phyloP scores from a whole-genome alignment of 2,329 filamentous ascomycete species.

The Stachybotrys chartarum region DNA sequence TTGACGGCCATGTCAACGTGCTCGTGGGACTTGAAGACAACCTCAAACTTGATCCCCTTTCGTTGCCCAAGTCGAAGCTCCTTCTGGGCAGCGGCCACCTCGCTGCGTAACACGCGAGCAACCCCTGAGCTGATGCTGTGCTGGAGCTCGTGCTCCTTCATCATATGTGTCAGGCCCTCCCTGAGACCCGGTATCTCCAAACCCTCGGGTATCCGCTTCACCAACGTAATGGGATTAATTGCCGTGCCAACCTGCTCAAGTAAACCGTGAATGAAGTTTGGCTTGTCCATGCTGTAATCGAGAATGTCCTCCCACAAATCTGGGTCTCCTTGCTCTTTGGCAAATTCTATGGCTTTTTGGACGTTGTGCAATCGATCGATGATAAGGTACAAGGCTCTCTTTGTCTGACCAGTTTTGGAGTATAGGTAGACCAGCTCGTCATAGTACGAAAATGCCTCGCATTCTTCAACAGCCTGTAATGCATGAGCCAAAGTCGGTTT shows the following conservation, averaged over 20 bases:
- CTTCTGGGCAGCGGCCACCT: constrained; percentile 79
- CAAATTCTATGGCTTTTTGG: constrained; percentile 86
- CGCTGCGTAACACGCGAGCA: constrained; percentile 76
- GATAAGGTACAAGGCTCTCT: constrained; percentile 84
- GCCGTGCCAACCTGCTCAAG: constrained; percentile 91
- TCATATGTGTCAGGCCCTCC: constrained; percentile 82
- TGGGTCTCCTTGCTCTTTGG: constrained; percentile 84
- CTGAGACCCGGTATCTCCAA: constrained; percentile 86
- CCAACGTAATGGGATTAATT: constrained; percentile 85
- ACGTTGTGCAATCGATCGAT: constrained; percentile 91
- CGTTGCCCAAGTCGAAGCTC: constrained; percentile 72
- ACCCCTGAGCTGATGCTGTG: constrained; percentile 87
- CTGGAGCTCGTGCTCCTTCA: constrained; percentile 94
- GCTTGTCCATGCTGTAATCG: constrained; percentile 96
- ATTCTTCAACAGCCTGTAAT: constrained; percentile 60
- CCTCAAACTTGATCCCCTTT: constrained; percentile 83
- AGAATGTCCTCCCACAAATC: constrained; percentile 94
- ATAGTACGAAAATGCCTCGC: constrained; percentile 73
- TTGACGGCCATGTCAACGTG: constrained; percentile 36
- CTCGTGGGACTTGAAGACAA: constrained; percentile 40
- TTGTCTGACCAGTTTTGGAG: constrained; percentile 90
- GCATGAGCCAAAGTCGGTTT: constrained; percentile 7
- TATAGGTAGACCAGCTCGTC: constrained; percentile 93
- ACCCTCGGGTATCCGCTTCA: constrained; percentile 85
- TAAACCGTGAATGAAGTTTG: constrained; percentile 83